Conservation (phyloP, 1,139 yeast species). For the Blastobotrys indianensis region DNA sequence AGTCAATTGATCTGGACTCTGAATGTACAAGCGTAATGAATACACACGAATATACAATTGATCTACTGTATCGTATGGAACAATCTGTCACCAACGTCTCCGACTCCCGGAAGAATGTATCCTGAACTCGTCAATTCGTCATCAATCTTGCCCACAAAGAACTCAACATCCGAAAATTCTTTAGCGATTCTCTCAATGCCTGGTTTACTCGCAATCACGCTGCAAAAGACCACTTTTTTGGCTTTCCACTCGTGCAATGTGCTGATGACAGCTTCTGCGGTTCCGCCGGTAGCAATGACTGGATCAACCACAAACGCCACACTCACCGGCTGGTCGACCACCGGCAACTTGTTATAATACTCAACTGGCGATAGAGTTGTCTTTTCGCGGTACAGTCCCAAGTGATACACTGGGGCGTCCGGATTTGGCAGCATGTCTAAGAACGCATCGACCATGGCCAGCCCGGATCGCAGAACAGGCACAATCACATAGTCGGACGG, state of each 20-base stretch:
- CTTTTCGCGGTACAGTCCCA: slow-evolving; percentile 34
- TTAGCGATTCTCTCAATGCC: slow-evolving; percentile 25
- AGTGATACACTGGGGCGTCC: slow-evolving; percentile 31
- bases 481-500: slow-evolving; percentile 28
- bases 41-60: too few relatives aligned
- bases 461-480: slow-evolving; percentile 34
- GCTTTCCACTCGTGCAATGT: slow-evolving; percentile 33
- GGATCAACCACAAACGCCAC: slow-evolving; percentile 34
- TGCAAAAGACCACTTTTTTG: slow-evolving; percentile 28
- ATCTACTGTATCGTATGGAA: slow-evolving; percentile 1
- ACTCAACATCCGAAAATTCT: slow-evolving; percentile 27
- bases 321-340: slow-evolving; percentile 20
- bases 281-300: slow-evolving; percentile 36
- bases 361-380: slow-evolving; percentile 32
- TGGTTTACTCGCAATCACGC: slow-evolving; percentile 26
- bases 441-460: slow-evolving; percentile 33
- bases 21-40: too few relatives aligned
- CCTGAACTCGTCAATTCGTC: slow-evolving; percentile 26
- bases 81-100: slow-evolving; percentile 35
- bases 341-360: slow-evolving; percentile 35
- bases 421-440: slow-evolving; percentile 28
- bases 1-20: too few relatives aligned
- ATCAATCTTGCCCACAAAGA: slow-evolving; percentile 32
- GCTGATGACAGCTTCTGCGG: slow-evolving; percentile 34
- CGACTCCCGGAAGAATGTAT: slow-evolving; percentile 34